Percentiles rank a stretch among this genome's conserved stretches.
phyloP scores from a whole-genome alignment of 2,329 filamentous ascomycete species.

The Fusarium coicis region DNA sequence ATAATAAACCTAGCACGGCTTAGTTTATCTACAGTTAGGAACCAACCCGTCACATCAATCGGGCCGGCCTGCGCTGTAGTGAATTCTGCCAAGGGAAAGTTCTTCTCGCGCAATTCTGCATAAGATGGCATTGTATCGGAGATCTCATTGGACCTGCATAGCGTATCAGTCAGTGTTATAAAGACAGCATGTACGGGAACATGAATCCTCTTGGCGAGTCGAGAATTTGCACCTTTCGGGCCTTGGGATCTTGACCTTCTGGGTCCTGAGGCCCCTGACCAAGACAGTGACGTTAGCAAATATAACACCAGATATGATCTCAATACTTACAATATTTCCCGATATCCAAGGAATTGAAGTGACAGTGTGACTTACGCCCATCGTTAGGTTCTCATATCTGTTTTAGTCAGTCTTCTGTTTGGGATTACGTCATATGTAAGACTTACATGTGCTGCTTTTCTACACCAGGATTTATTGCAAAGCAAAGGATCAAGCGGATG shows the following conservation, averaged over 20 bases:
- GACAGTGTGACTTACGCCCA: not conserved
- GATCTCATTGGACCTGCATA: not conserved
- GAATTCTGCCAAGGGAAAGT: not conserved
- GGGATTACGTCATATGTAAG: fast-evolving
- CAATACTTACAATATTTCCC: not conserved
- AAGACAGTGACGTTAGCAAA: not conserved
- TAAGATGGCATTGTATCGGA: not conserved
- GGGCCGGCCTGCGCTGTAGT: not conserved
- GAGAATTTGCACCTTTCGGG: not conserved
- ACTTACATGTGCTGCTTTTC: not conserved
- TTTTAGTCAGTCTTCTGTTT: not conserved
- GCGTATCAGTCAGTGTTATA: not conserved
- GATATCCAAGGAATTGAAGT: not conserved
- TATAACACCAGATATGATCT: fast-evolving
- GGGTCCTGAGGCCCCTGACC: not conserved
- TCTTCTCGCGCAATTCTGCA: not conserved
- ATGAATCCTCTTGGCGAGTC: not conserved
- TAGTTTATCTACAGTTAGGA: too few species aligned
- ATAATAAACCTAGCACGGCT: too few species aligned
- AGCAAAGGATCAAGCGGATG: not conserved
- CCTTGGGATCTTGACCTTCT: not conserved
- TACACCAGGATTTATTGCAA: not conserved
- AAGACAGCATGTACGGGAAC: not conserved
- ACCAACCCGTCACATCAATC: too few species aligned
- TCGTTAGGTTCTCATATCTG: not conserved